phyloP scores from a whole-genome alignment of 768 basidiomycete species.

The Pleurotus cornucopiae region DNA sequence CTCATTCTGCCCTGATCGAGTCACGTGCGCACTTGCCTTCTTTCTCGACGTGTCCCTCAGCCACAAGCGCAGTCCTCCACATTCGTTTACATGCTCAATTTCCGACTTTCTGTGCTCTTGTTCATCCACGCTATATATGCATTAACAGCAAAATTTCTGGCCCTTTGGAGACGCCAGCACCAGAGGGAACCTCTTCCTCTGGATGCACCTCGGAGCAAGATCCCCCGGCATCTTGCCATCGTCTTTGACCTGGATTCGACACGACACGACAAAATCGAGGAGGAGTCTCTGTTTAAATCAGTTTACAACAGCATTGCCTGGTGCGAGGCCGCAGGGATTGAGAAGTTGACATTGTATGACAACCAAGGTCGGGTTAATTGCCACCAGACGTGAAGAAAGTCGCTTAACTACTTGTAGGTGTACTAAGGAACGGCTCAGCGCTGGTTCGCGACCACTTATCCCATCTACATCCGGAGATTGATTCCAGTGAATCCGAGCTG shows the following conservation, averaged over 20 bases:
- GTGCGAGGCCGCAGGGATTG: constrained; percentile 61
- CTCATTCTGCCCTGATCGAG: too few relatives aligned
- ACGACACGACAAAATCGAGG: constrained; percentile 27
- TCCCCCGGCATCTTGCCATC: constrained; percentile 66
- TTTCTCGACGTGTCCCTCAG: background rate
- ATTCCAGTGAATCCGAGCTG: constrained; percentile 49
- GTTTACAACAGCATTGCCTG: constrained; percentile 51
- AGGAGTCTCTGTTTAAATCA: constrained; percentile 45
- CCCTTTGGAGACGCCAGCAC: constrained; percentile 34
- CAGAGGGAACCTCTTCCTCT: constrained; percentile 43
- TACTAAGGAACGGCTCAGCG: constrained; percentile 34
- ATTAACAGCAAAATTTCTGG: constrained; percentile 33
- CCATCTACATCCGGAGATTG: constrained; percentile 17
- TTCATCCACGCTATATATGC: constrained; percentile 58
- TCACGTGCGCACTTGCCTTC: background rate
- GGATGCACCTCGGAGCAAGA: constrained; percentile 44
- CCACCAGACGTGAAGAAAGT: background rate
- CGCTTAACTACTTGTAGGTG: constrained; percentile 24
- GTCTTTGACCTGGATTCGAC: constrained; percentile 48
- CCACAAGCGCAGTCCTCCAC: background rate
- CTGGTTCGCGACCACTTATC: constrained; percentile 33
- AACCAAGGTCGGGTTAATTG: constrained; percentile 43
- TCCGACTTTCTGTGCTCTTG: constrained; percentile 37
- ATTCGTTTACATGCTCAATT: constrained; percentile 2
- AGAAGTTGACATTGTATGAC: constrained; percentile 69